A percentile compares a stretch with the other conserved stretches of the same genome.
These are phyloP conservation scores for Kodamaea ohmeri DNA, from an alignment of 1,139 yeast genomes.

Conservation along the genomic window DNA sequence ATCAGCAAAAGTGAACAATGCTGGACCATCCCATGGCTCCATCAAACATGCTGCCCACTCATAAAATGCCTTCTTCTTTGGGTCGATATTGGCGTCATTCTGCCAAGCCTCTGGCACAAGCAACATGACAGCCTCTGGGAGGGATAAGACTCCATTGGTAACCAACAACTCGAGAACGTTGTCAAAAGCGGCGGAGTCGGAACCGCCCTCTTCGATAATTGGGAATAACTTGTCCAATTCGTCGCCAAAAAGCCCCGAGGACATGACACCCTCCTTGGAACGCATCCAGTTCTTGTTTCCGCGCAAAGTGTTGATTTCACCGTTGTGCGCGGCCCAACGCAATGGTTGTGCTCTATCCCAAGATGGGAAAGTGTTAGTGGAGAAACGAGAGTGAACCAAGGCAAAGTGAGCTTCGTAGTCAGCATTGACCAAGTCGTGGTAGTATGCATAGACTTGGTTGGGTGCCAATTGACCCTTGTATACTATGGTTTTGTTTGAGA, in stretches of 20 bases:
- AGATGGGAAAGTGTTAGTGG: constrained; percentile 97
- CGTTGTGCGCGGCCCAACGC: constrained; percentile 97
- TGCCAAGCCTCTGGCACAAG: constrained; percentile 99
- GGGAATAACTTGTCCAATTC: constrained; percentile 90
- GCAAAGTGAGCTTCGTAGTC: constrained; percentile 96
- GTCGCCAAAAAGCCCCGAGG: constrained; percentile 81
- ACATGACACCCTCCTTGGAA: constrained; percentile 97
- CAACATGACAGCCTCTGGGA: constrained; percentile 97
- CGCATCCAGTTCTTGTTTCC: constrained; percentile 99
- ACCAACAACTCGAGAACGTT: constrained; percentile 90
- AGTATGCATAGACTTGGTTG: constrained; percentile 90
- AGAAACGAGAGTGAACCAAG: constrained; percentile 93
- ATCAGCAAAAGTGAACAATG: constrained; percentile 93
- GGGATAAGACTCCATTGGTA: constrained; percentile 84
- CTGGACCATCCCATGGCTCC: constrained; percentile 99
- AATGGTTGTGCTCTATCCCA: constrained; percentile 99
- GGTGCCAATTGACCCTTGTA: constrained; percentile 98
- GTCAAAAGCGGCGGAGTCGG: constrained; percentile 98
- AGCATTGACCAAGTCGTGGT: constrained; percentile 87
- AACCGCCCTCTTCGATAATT: constrained; percentile 96
- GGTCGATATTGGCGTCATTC: constrained; percentile 80
- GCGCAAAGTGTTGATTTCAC: constrained; percentile 94
- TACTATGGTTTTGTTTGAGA: constrained; percentile 84
- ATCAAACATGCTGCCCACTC: constrained; percentile 99
- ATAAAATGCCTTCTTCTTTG: constrained; percentile 88